Conservation (phyloP, 345 rosid species). For the Citrus hindsii region DNA sequence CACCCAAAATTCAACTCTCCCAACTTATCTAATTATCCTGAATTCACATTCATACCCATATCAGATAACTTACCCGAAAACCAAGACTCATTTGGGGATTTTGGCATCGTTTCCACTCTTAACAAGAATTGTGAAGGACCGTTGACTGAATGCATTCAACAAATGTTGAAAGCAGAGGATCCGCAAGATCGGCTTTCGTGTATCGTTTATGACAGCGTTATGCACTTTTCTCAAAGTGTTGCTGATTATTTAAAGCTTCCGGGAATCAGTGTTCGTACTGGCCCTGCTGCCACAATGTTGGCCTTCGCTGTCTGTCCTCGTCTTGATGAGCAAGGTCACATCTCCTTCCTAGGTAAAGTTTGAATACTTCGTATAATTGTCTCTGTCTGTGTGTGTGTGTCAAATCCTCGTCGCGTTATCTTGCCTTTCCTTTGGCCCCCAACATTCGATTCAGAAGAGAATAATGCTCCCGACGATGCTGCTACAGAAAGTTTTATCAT, state of each 20-base stretch:
- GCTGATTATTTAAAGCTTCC: slow-evolving; percentile 23
- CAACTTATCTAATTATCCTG: slow-evolving; percentile 7
- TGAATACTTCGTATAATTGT: neutral
- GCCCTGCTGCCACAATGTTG: slow-evolving; percentile 17
- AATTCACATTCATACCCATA: slow-evolving; percentile 20
- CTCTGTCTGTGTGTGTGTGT: too few species aligned
- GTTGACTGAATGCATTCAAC: slow-evolving; percentile 2
- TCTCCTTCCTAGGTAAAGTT: slow-evolving; percentile 17
- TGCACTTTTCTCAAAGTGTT: slow-evolving; percentile 28
- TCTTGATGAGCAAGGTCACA: slow-evolving; percentile 14
- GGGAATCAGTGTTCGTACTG: slow-evolving; percentile 17
- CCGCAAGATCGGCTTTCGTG: slow-evolving; percentile 3
- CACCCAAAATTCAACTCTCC: slow-evolving; percentile 35
- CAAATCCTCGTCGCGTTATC: too few species aligned
- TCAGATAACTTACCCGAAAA: slow-evolving; percentile 7
- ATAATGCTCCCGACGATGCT: too few species aligned
- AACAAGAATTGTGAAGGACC: slow-evolving; percentile 22
- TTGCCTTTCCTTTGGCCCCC: too few species aligned
- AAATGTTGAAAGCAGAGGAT: slow-evolving; percentile 13
- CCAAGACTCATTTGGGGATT: neutral
- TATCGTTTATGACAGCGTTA: slow-evolving; percentile 24
- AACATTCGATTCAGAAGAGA: too few species aligned
- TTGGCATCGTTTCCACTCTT: neutral
- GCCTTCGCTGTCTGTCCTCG: slow-evolving; percentile 5
- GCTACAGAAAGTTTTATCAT: too few species aligned